Evolutionary conservation across 441 rosid genomes (phyloP), one percentile per base, ranked within the genome.

Genomic region (Monsonia emarginata): DNA sequence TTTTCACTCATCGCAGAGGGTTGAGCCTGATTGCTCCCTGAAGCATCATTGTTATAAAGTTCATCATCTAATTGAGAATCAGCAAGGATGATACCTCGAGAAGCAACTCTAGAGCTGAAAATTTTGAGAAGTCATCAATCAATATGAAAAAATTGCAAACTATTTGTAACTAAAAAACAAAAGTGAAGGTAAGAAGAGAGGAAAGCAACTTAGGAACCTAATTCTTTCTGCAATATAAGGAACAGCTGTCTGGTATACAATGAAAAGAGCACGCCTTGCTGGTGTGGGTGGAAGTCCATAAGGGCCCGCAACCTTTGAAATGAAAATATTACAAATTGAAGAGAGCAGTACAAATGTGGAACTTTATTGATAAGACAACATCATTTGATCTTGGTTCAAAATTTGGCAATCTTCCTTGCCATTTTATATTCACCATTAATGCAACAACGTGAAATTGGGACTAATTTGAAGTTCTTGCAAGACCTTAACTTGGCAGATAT

Each of bases 141-240:
- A 14, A 44, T n/a, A 16, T 44, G 52, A 11, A 14, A 44, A 40
- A 7, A 5, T 44, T 4, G 2, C 14, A 1, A 66, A 34, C 36
- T 56, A 31, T n/a, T 9, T 57, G 52, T 13, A 16, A 8, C n/a
- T 26, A n/a, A 30, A 44, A 68, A 10, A 48, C 46, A 70, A 18
- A 30, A 11, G 0, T 36, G 44, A 9, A 7, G 30, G 26, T 19
- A 14, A 25, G 31, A 2, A 18, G 56, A 28, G 26, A 61, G 28
- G 18, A 31, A 34, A n/a, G 16, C 30, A 48, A 72, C 24, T 52
- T 6, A 10, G 5, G 25, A 31, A 88, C 98, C 98, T 90, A n/a
- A 90, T 84, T 82, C 97, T 86, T 71, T 88, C 96, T 0, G 91
- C 86, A 31, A 93, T 82, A 71, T 90, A 93, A 21, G 97, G 96